phyloP scores from a whole-genome alignment of 108 stramenopile genomes.

The Nitzschia putrida region DNA sequence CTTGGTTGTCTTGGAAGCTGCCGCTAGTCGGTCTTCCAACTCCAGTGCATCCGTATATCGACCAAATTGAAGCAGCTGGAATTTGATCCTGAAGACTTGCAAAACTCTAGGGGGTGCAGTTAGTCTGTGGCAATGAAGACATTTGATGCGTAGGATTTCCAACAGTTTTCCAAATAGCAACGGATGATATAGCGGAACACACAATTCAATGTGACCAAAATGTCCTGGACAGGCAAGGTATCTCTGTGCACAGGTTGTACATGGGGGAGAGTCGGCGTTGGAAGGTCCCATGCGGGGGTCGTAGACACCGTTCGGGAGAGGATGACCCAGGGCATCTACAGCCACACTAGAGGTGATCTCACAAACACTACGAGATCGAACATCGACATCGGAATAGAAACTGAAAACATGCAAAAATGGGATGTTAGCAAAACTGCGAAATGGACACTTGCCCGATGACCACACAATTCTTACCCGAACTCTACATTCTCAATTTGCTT shows the following conservation, averaged over 20 bases:
- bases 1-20: constrained; percentile 23
- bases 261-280: constrained; percentile 44
- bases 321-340: constrained; percentile 80
- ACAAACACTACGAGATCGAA: constrained; percentile 80
- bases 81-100: constrained; percentile 59
- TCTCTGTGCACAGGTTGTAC: constrained; percentile 89
- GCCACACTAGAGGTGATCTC: constrained; percentile 87
- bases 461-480: constrained; percentile 17
- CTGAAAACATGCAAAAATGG: constrained; percentile 20
- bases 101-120: constrained; percentile 42
- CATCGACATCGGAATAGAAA: constrained; percentile 90
- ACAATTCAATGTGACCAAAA: constrained; percentile 94
- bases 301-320: constrained; percentile 91
- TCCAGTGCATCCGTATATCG: constrained; percentile 49
- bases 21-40: constrained; percentile 68
- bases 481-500: constrained; percentile 28
- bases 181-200: constrained; percentile 95
- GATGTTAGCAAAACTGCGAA: background rate
- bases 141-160: constrained; percentile 86
- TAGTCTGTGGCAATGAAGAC: constrained; percentile 92
- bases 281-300: constrained; percentile 93
- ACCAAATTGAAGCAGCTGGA: constrained; percentile 65
- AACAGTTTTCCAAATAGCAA: constrained; percentile 80
- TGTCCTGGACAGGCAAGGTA: constrained; percentile 93
- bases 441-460: background rate